Evolutionary conservation across 495 filamentous ascomycete genomes (phyloP).

Genomic region (Trichocladium uniseriatum): DNA sequence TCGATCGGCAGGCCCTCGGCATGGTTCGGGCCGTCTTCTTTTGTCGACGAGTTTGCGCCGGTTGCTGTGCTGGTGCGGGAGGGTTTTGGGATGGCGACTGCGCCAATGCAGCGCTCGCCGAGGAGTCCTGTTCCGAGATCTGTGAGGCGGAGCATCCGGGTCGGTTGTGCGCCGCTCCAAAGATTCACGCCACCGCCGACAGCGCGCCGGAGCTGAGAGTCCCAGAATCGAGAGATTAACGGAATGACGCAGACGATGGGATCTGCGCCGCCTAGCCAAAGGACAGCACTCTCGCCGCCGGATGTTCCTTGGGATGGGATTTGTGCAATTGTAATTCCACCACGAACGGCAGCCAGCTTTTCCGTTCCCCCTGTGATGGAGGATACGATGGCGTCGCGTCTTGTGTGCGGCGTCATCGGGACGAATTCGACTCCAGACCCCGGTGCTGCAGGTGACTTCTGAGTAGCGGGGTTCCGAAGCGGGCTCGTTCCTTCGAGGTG

Average conservation of each 20-base stretch:
- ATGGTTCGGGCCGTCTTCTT: slow-evolving; percentile 12
- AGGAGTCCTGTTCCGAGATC: slow-evolving; percentile 48
- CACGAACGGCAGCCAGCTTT: slow-evolving; percentile 35
- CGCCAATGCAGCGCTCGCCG: slow-evolving; percentile 55
- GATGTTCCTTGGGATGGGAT: slow-evolving; percentile 36
- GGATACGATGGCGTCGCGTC: slow-evolving; percentile 41
- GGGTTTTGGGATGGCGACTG: slow-evolving; percentile 44
- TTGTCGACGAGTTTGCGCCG: slow-evolving; percentile 19
- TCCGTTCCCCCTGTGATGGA: slow-evolving; percentile 26
- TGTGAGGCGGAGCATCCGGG: slow-evolving; percentile 39
- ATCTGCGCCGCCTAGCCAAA: slow-evolving; percentile 57
- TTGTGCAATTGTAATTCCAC: slow-evolving; percentile 54
- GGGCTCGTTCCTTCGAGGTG: slow-evolving; percentile 48
- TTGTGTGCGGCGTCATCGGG: slow-evolving; percentile 77
- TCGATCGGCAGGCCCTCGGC: slow-evolving; percentile 42
- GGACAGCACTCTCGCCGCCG: slow-evolving; percentile 53
- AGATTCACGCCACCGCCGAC: slow-evolving; percentile 52
- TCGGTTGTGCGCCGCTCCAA: slow-evolving; percentile 41
- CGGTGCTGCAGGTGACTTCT: slow-evolving; percentile 33
- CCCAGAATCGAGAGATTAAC: slow-evolving; percentile 57
- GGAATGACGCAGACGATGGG: slow-evolving; percentile 52
- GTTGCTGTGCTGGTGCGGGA: slow-evolving; percentile 16
- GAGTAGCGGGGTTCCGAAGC: slow-evolving; percentile 34
- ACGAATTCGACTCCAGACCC: slow-evolving; percentile 44
- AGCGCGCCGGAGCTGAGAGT: slow-evolving; percentile 47